Evolutionary conservation across 2,329 filamentous ascomycete species (phyloP).

Genomic region (Claviceps purpurea): DNA sequence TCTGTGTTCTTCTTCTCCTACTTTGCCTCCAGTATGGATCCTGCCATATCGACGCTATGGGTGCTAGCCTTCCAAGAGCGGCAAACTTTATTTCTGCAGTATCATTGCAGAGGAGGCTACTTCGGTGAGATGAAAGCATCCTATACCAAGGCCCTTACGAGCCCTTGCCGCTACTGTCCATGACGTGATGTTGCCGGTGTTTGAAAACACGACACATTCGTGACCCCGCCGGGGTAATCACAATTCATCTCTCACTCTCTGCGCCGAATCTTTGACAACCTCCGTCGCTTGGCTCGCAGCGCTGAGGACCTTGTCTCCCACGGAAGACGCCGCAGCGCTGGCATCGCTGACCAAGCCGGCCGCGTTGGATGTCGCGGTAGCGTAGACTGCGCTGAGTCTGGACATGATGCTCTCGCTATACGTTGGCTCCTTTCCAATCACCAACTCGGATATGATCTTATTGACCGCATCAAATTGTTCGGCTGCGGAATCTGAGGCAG

Average conservation of each 20-base stretch:
- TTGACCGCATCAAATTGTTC: conserved; percentile 58
- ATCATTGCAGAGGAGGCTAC: not conserved
- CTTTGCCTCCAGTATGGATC: not conserved
- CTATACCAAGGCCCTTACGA: not conserved
- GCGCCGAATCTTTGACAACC: conserved; percentile 26
- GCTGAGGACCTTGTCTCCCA: conserved; percentile 22
- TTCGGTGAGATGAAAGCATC: not conserved
- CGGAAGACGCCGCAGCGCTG: conserved; percentile 18
- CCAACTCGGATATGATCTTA: conserved; percentile 60
- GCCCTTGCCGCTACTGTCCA: not conserved
- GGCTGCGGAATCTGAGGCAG: conserved; percentile 46
- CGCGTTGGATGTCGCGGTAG: conserved; percentile 46
- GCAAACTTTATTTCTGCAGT: not conserved
- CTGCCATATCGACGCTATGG: not conserved
- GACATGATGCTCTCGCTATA: conserved; percentile 72
- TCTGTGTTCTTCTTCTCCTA: not conserved
- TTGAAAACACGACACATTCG: not conserved
- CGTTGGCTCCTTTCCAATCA: conserved; percentile 63
- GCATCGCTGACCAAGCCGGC: conserved; percentile 27
- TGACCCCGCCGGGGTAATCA: conserved; percentile 15
- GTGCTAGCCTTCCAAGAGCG: not conserved
- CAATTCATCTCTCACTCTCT: conserved; percentile 27
- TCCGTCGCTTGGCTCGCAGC: conserved; percentile 27
- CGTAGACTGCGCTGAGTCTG: conserved; percentile 58
- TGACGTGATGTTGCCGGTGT: not conserved